Evolutionary conservation across 2,329 filamentous ascomycete species (phyloP).

Genomic region (Colletotrichum liaoningense): DNA sequence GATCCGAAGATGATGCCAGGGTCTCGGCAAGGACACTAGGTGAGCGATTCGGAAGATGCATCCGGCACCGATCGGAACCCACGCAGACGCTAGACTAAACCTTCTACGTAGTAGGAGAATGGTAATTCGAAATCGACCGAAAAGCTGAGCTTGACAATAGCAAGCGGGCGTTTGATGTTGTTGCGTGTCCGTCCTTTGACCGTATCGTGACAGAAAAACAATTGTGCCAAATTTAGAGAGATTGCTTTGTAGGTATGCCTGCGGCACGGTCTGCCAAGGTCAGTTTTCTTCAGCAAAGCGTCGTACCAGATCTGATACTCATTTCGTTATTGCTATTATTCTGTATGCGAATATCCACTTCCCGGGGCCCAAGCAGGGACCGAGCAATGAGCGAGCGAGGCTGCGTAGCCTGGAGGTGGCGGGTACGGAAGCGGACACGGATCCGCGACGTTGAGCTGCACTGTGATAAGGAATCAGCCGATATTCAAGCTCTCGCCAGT

Average conservation of each 20-base stretch:
- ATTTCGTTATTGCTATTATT: conserved; percentile 13
- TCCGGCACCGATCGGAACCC: conserved; percentile 23
- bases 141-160: neutral
- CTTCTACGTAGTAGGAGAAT: neutral
- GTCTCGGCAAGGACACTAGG: conserved; percentile 34
- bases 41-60: conserved; percentile 27
- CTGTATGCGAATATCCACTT: conserved; percentile 17
- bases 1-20: conserved; percentile 12
- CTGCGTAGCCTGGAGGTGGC: neutral
- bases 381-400: neutral
- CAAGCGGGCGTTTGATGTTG: neutral
- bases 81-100: conserved; percentile 15
- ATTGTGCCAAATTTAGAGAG: neutral
- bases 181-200: neutral
- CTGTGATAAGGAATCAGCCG: conserved; percentile 18
- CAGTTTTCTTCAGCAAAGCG: conserved; percentile 31
- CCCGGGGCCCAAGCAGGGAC: conserved; percentile 2
- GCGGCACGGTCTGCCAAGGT: conserved; percentile 18
- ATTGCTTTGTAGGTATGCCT: neutral
- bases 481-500: conserved; percentile 11
- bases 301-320: conserved; percentile 24
- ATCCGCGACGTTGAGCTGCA: conserved; percentile 11
- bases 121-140: neutral
- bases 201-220: neutral
- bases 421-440: conserved; percentile 5